phyloP scores from a whole-genome alignment of 2,329 filamentous ascomycete species.

The Tolypocladium ophioglossoides region DNA sequence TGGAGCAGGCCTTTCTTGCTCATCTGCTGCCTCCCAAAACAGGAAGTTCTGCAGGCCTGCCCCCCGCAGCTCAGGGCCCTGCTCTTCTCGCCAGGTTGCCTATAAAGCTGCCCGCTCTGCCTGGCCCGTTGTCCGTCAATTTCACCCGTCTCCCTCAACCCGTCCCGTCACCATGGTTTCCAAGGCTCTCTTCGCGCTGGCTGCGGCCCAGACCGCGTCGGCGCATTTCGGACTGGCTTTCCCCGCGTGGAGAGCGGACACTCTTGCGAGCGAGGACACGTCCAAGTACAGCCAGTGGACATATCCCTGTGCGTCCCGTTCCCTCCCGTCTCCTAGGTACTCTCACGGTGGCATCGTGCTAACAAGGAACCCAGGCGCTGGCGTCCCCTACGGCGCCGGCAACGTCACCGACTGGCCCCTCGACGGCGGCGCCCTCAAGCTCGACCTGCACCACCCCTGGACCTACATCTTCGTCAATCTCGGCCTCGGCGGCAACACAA shows the following conservation, averaged over 20 bases:
- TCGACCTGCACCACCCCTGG: slow-evolving; percentile 41
- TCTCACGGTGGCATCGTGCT: not conserved
- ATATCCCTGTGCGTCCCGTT: slow-evolving; percentile 36
- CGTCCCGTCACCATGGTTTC: slow-evolving; percentile 16
- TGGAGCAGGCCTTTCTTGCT: not conserved
- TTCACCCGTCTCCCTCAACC: not conserved
- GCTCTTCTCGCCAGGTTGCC: not conserved
- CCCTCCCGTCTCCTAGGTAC: not conserved
- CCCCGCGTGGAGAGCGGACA: slow-evolving; percentile 38
- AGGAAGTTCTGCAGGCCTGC: not conserved
- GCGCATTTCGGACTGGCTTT: slow-evolving; percentile 40
- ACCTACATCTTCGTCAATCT: slow-evolving; percentile 44
- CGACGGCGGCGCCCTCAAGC: slow-evolving; percentile 34
- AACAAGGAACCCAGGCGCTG: slow-evolving; percentile 27
- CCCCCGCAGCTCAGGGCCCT: not conserved
- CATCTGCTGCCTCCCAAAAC: not conserved
- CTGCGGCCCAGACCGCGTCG: slow-evolving; percentile 23
- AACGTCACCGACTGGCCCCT: slow-evolving; percentile 45
- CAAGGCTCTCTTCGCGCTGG: slow-evolving; percentile 22
- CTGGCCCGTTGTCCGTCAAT: not conserved
- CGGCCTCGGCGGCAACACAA: slow-evolving; percentile 37
- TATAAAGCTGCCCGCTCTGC: not conserved
- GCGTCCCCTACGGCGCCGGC: slow-evolving; percentile 29
- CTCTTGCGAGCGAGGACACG: slow-evolving; percentile 25
- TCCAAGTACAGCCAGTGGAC: slow-evolving; percentile 35